Conservation (phyloP, 1,284 basidiomycete genomes). For the Microbotryomycetes sp. region DNA sequence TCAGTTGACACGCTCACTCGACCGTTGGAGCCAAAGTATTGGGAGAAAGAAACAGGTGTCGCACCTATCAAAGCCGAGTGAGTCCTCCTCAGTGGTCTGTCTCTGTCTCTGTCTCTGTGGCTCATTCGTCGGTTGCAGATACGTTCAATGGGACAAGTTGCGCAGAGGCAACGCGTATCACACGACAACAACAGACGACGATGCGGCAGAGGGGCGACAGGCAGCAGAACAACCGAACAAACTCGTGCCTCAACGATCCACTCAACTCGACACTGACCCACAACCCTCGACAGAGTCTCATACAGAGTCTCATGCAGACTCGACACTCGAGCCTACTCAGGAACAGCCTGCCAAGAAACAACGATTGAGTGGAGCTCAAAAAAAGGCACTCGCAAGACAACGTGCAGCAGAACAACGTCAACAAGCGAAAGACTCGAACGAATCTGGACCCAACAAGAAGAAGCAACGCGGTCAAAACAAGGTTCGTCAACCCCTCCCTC, state of each 20-base stretch:
- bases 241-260: no score
- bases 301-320: no score
- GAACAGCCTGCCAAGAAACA: slow-evolving; percentile 24
- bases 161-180: slow-evolving; percentile 41
- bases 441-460: background rate
- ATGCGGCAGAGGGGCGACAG: slow-evolving; percentile 32
- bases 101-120: slow-evolving; percentile 5
- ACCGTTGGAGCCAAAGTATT: slow-evolving; percentile 43
- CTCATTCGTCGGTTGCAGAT: slow-evolving; percentile 47
- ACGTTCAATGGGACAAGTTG: slow-evolving; percentile 49
- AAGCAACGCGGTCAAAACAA: slow-evolving; percentile 60
- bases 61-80: slow-evolving; percentile 71
- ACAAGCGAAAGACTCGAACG: background rate
- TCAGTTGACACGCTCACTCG: no score
- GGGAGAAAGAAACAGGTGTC: slow-evolving; percentile 19
- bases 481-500: slow-evolving; percentile 61
- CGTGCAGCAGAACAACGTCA: slow-evolving; percentile 3
- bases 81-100: slow-evolving; percentile 35
- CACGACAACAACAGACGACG: slow-evolving; percentile 41
- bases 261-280: no score
- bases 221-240: no score
- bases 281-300: no score
- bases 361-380: slow-evolving; percentile 29
- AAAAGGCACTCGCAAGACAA: slow-evolving; percentile 25
- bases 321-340: background rate